These are phyloP conservation scores for Candida incommunis DNA, from an alignment of 805 yeast genomes.

Conservation along the genomic window DNA sequence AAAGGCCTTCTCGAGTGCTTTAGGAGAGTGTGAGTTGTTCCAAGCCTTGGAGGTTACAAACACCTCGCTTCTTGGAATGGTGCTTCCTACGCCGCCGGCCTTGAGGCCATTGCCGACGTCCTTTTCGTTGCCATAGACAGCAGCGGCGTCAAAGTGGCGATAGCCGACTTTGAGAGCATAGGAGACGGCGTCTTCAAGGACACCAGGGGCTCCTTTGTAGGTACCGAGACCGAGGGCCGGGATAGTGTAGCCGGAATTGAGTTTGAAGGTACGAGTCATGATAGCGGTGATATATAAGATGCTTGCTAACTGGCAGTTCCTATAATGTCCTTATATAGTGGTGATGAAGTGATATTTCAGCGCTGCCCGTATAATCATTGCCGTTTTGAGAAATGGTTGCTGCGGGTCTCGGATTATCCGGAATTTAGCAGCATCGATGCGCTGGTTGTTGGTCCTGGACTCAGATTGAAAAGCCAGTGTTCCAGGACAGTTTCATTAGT, in stretches of 20 bases:
- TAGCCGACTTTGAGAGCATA: conserved; percentile 53
- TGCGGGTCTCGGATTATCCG: too few species aligned
- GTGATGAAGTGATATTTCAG: too few species aligned
- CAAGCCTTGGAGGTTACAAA: conserved; percentile 55
- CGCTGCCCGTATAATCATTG: too few species aligned
- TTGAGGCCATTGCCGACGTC: conserved; percentile 45
- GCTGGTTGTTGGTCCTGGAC: too few species aligned
- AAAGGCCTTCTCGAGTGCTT: conserved; percentile 24
- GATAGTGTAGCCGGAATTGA: conserved; percentile 43
- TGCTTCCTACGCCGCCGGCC: conserved; percentile 20
- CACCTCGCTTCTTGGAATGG: conserved; percentile 31
- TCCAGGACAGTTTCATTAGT: too few species aligned
- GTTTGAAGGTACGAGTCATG: conserved; percentile 20
- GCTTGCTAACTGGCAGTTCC: too few species aligned
- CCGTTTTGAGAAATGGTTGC: too few species aligned
- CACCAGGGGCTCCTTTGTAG: conserved; percentile 31
- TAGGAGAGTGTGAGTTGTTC: conserved; percentile 27
- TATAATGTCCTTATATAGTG: too few species aligned
- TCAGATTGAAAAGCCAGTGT: too few species aligned
- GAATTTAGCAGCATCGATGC: too few species aligned
- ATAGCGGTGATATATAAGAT: neutral
- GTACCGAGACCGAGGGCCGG: conserved; percentile 66
- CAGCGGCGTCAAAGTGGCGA: conserved; percentile 65
- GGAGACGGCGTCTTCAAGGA: conserved; percentile 37
- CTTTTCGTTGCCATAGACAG: conserved; percentile 51